phyloP scores from a whole-genome alignment of 2,329 filamentous ascomycete genomes.

The Fonsecaea pugnacius region DNA sequence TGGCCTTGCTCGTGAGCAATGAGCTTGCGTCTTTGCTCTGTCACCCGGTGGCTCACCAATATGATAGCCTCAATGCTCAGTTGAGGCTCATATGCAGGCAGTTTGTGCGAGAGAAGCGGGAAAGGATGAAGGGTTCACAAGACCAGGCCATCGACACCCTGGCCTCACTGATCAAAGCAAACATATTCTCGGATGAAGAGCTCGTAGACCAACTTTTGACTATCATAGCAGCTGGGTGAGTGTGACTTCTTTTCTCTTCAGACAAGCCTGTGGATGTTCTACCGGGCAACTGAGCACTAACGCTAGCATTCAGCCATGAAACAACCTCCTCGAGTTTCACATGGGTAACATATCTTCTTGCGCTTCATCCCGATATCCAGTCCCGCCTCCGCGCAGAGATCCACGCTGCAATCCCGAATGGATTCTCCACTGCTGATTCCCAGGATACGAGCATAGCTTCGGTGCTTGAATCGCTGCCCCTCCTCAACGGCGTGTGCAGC shows the following conservation, averaged over 20 bases:
- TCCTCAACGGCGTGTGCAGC: conserved; percentile 56
- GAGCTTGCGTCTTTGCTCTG: conserved; percentile 48
- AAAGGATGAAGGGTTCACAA: conserved; percentile 37
- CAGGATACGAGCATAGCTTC: conserved; percentile 9
- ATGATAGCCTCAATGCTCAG: conserved; percentile 45
- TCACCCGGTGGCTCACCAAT: conserved; percentile 37
- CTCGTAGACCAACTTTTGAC: conserved; percentile 87
- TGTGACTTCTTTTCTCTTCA: background rate
- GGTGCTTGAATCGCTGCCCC: conserved; percentile 48
- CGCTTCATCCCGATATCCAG: conserved; percentile 37
- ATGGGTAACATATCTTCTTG: conserved; percentile 38
- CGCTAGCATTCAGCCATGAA: conserved; percentile 41
- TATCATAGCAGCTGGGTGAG: conserved; percentile 70
- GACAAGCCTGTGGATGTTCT: background rate
- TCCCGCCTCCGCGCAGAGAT: conserved; percentile 35
- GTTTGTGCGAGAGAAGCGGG: conserved; percentile 45
- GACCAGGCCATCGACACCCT: conserved; percentile 69
- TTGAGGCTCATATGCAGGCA: conserved; percentile 43
- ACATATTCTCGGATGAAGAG: conserved; percentile 74
- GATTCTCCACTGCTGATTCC: conserved; percentile 23
- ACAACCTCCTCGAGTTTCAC: conserved; percentile 38
- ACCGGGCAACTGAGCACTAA: background rate
- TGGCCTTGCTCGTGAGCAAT: conserved; percentile 63
- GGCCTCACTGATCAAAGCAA: conserved; percentile 76
- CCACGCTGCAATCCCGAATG: conserved; percentile 18